Base-by-base conservation (phyloP, 2,329 filamentous ascomycete genomes). In the Apiospora pterosperma region DNA sequence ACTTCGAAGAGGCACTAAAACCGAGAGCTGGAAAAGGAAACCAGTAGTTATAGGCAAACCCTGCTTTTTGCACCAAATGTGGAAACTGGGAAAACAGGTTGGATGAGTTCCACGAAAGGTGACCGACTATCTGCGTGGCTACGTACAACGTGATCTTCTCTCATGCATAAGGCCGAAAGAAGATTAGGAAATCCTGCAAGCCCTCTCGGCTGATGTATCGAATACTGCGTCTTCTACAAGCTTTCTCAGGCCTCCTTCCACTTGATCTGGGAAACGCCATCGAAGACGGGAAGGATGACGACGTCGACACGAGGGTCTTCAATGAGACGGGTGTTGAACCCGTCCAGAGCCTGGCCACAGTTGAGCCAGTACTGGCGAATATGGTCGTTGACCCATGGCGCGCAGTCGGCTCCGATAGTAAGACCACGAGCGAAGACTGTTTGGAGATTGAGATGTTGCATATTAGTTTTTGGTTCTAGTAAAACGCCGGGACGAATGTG, bases 361-460 rank as follows among this genome's bases (percentile, higher is more conserved):
- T 61, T 58, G 5, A 62, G 65, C 68, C 66, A 69, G 63, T 69
- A 69, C 2, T 58, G 62, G n/a, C 66, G 59, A 21, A 68, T 63
- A 36, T 68, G 65, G 59, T 66, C 62, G 14, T 63, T 59, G 4
- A 69, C 61, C 61, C 62, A 59, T 3, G 67, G 68, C 36, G 64
- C 65, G 59, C 62, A 61, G 23, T 69, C 64, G 0, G 65, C 61
- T 1, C 62, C 65, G 38, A 69, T 63, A 14, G 68, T 64, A 60
- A 69, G 62, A 6, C 67, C 67, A 34, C 67, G 66, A 7, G 67
- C 67, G 23, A 69, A 68, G 16, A 69, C 67, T 69, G 23, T 31
- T 5, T 21, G 7, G 21, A 61, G 10, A 48, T 39, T 8, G 25
- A 64, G 23, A 42, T 48, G 12, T 14, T 6, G 5, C 31, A 14